A percentile compares a stretch with the other conserved stretches of the same genome.
phyloP scores from a whole-genome alignment of 768 basidiomycete species.

The Lentinula lateritia region DNA sequence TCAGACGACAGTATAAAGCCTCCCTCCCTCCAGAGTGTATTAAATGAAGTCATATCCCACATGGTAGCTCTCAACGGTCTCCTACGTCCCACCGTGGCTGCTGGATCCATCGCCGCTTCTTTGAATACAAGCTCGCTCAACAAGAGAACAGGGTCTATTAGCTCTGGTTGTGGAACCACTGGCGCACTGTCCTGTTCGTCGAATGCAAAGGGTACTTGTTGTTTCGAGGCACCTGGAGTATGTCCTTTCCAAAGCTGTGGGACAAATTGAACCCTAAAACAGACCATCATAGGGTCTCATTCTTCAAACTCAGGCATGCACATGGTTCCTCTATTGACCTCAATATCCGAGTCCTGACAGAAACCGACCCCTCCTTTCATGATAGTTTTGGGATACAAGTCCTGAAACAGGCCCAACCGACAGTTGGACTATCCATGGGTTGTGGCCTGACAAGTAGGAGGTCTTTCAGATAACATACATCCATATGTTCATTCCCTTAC shows the following conservation, averaged over 20 bases:
- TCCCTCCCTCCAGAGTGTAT: not conserved
- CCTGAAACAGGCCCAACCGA: slow-evolving; percentile 56
- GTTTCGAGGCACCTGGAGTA: slow-evolving; percentile 64
- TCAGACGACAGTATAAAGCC: not conserved
- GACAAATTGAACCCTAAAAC: not conserved
- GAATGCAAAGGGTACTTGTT: slow-evolving; percentile 44
- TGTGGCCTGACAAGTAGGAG: slow-evolving; percentile 61
- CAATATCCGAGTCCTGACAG: not conserved
- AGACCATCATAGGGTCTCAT: slow-evolving; percentile 44
- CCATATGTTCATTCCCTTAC: not conserved
- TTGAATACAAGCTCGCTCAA: not conserved
- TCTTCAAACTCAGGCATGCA: slow-evolving; percentile 44
- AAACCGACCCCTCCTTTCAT: not conserved
- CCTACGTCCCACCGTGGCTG: not conserved
- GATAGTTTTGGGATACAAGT: slow-evolving; percentile 68
- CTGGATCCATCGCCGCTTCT: not conserved
- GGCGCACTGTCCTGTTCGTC: slow-evolving; percentile 50
- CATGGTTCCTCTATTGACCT: not conserved
- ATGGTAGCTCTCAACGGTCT: slow-evolving; percentile 1
- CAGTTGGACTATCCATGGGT: slow-evolving; percentile 73
- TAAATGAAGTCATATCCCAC: not conserved
- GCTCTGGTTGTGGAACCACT: slow-evolving; percentile 47
- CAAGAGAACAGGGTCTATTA: slow-evolving; percentile 16
- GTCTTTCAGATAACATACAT: not conserved
- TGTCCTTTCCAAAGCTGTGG: slow-evolving; percentile 15